Evolutionary conservation across 2,329 filamentous ascomycete genomes (phyloP), one percentile per base, ranked within the genome.

Genomic region (Aureobasidium leucospermi): DNA sequence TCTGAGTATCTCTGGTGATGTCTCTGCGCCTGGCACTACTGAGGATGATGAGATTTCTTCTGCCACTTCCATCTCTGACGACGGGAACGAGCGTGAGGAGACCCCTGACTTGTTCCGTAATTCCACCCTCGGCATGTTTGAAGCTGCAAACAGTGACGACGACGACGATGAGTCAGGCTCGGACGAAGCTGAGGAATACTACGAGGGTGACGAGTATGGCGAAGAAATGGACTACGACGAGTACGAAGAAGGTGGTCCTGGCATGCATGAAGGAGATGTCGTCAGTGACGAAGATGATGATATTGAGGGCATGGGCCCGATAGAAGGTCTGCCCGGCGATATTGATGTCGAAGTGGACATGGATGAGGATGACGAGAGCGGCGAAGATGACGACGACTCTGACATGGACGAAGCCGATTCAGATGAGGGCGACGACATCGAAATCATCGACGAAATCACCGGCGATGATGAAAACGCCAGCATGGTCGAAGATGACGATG

Each of bases 81-180:
- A 91, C 29, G 66, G 68, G 10, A 66, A 69, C 9, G 69, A 71
- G 59, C 86, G 91, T 46, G 91, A 96, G 73, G 94, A 97, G 71
- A 99, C 95, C 5, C 94, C 95, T 32, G 94, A 99, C 74, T 81
- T 99, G 19, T 97, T 96, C 77, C 88, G 95, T 57, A 96, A 97
- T 73, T 97, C 94, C 1, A 90, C 95, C 1, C 79, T 99, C 23
- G 93, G 94, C 52, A 95, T 97, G 85, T 86, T 96, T 57, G 94
- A 97, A 71, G 87, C 89, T 64, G 84, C 86, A 52, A 84, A 88
- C 60, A 87, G 91, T 62, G 87, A 89, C 62, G 90, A 93, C 63
- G 91, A 90, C 52, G 90, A 89, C 36, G 88, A 90, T 34, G 86
- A 85, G 13, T 82, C 81, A 15, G 87, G 86, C 61, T 85, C 89